phyloP scores from a whole-genome alignment of 495 filamentous ascomycete genomes.

The Penicillium flavigenum region DNA sequence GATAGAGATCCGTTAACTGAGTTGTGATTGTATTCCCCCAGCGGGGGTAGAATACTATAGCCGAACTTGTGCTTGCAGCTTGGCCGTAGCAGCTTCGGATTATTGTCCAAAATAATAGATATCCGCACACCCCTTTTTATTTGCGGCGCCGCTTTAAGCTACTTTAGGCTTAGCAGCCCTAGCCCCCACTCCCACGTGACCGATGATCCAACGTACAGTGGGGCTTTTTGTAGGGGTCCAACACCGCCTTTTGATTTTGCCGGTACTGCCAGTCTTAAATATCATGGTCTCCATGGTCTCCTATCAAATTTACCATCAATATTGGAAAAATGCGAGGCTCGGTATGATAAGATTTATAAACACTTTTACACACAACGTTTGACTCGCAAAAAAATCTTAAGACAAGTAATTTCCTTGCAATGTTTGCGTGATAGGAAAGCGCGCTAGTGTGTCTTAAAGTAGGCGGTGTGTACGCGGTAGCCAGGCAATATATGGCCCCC shows the following conservation, averaged over 20 bases:
- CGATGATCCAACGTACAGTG: neutral
- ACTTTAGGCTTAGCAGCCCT: neutral
- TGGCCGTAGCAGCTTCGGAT: neutral
- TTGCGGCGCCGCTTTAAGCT: neutral
- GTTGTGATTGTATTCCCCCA: neutral
- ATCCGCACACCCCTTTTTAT: conserved; percentile 5
- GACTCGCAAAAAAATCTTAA: neutral
- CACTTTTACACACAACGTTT: neutral
- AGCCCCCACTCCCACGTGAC: conserved; percentile 3
- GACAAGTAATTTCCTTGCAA: neutral
- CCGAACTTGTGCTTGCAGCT: neutral
- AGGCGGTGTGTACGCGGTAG: neutral
- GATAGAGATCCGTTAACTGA: neutral
- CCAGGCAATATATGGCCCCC: neutral
- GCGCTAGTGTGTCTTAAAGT: neutral
- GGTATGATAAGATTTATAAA: neutral
- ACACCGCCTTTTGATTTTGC: neutral
- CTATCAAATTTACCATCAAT: neutral
- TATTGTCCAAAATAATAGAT: neutral
- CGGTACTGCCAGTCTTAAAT: conserved; percentile 1
- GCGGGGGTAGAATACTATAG: neutral
- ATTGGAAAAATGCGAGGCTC: neutral
- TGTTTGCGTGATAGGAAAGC: neutral
- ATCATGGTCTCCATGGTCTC: neutral
- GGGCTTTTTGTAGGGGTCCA: neutral